Evolutionary conservation across 2,329 filamentous ascomycete genomes (phyloP), one percentile per base, ranked within the genome.

Genomic region (Alternaria solani): DNA sequence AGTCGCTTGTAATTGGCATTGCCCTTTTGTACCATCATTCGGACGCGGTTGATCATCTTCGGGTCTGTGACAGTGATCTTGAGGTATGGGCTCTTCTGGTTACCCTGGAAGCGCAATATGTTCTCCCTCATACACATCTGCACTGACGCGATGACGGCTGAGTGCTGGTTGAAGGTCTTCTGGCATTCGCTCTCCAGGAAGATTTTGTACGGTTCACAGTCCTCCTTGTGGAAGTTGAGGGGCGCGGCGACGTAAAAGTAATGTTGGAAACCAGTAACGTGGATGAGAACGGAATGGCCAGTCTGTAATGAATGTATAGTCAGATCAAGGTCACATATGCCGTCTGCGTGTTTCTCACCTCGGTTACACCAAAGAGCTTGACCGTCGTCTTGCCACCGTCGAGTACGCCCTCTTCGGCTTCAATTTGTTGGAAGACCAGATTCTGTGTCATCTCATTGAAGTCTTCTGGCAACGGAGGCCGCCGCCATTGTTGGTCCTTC

Each of bases 171-270:
- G 65, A 70, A 68, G 9, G 61, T 62, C 47, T 77, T 78, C n/a
- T 88, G 91, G 51, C 97, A 79, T 74, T 91, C 89, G 6, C 86
- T 84, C 72, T 99, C 94, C 34, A 99, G 86, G 73, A 88, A 98
- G 4, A 87, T 83, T 75, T 90, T 91, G 83, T 91, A 99, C 0
- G 87, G 82, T 16, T 89, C 85, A 77, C 93, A 93, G 75, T 99
- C 93, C 42, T 88, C 85, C 46, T 88, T 88, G 28, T 87, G 87
- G 78, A 99, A 99, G 26, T 88, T 87, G 8, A 94, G 82, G 0
- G 95, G 95, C 0, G 96, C 95, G 9, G 92, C 91, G 46, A 98
- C 88, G 73, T 97, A 99, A 57, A 99, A 88, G 76, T 99, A 99
- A 78, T 99, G 95, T 69, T 93, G 90, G 80, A 99, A 99, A 74